Conservation (phyloP, 2,329 filamentous ascomycete species). For the Didymella segeticola region DNA sequence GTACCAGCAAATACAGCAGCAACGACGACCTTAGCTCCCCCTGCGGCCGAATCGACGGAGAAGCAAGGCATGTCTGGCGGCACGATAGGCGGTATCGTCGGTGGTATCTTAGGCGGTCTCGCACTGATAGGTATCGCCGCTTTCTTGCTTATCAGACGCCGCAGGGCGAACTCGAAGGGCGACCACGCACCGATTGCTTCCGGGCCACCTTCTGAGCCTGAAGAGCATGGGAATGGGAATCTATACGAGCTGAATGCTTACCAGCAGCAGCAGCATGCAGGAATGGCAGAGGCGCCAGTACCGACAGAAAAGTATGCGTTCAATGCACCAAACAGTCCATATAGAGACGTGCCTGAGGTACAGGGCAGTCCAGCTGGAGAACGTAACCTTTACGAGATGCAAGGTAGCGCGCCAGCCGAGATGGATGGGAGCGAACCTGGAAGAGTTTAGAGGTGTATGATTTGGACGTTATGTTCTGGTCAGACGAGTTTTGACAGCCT, state of each 20-base stretch:
- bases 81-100: constrained; percentile 25
- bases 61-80: constrained; percentile 21
- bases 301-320: constrained; percentile 19
- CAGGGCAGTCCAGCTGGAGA: neutral
- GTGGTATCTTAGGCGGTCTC: constrained; percentile 23
- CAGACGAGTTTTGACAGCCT: too few relatives aligned
- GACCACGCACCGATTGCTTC: constrained; percentile 9
- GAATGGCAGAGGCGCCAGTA: constrained; percentile 2
- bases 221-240: constrained; percentile 14
- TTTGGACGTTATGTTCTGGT: neutral
- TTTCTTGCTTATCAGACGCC: constrained; percentile 19
- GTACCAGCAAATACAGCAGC: neutral
- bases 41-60: neutral
- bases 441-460: neutral
- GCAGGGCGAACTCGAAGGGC: constrained; percentile 3
- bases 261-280: constrained; percentile 6
- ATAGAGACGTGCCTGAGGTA: constrained; percentile 7
- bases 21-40: neutral
- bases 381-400: constrained; percentile 9
- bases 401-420: constrained; percentile 12
- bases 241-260: constrained; percentile 16
- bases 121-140: constrained; percentile 14
- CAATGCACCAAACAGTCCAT: neutral
- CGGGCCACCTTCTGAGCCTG: constrained; percentile 8
- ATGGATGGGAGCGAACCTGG: constrained; percentile 9